Percentiles rank a stretch among this genome's conserved stretches.
Conservation (phyloP, 2,329 filamentous ascomycete species). For the Aspergillus persii region DNA sequence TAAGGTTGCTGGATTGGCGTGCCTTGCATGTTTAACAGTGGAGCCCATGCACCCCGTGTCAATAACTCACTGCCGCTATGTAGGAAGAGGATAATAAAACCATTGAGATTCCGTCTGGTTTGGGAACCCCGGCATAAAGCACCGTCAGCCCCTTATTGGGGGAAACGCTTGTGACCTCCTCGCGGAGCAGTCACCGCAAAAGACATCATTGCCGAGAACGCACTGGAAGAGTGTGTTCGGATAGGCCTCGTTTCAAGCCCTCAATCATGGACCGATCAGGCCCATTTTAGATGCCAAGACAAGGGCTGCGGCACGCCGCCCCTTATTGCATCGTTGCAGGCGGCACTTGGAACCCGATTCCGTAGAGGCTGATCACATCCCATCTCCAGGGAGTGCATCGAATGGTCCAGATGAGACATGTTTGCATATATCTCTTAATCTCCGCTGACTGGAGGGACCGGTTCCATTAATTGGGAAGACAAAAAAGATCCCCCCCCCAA, state of each 20-base stretch:
- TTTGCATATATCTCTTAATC: background rate
- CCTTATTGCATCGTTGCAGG: background rate
- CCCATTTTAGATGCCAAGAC: background rate
- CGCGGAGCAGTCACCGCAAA: background rate
- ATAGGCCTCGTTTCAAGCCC: background rate
- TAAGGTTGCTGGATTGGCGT: constrained; percentile 14
- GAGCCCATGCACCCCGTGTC: constrained; percentile 6
- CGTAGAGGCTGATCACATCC: constrained; percentile 3
- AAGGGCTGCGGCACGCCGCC: background rate
- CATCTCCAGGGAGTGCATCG: background rate
- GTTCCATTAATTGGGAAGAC: background rate
- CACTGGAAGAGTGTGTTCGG: background rate
- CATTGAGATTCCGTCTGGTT: background rate
- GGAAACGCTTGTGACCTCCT: background rate
- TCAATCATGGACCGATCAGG: background rate
- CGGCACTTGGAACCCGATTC: constrained; percentile 7
- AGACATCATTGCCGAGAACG: background rate
- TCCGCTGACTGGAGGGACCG: background rate
- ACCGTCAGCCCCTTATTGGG: background rate
- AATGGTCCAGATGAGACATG: background rate
- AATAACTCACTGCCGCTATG: background rate
- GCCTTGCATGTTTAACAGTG: constrained; percentile 12
- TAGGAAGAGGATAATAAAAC: background rate
- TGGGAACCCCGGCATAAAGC: background rate
- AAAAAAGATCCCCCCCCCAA: too few relatives aligned